Conservation (phyloP, 805 yeast species). For the Teunomyces tritomae region DNA sequence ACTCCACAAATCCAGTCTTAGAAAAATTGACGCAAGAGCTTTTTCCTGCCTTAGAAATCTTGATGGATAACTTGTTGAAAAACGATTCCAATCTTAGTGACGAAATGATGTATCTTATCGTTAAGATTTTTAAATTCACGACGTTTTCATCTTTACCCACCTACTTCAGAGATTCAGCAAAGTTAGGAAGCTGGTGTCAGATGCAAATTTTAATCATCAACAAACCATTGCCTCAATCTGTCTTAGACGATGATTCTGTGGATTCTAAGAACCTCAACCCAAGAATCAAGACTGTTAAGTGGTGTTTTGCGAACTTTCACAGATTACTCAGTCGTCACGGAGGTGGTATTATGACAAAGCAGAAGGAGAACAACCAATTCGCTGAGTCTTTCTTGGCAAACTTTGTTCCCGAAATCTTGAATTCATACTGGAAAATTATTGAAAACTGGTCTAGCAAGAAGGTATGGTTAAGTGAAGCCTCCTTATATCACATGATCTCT, state of each 20-base stretch:
- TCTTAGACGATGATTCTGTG: constrained; percentile 27
- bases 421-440: constrained; percentile 42
- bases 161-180: constrained; percentile 33
- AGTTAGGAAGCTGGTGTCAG: constrained; percentile 43
- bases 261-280: constrained; percentile 40
- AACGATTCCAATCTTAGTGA: constrained; percentile 19
- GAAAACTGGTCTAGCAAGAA: constrained; percentile 39
- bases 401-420: constrained; percentile 43
- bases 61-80: constrained; percentile 27
- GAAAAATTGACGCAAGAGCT: constrained; percentile 34
- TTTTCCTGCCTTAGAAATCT: constrained; percentile 36
- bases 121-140: constrained; percentile 41
- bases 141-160: constrained; percentile 38
- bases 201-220: constrained; percentile 36
- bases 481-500: constrained; percentile 42
- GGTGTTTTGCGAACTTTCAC: constrained; percentile 45
- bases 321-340: constrained; percentile 43
- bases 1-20: constrained; percentile 34
- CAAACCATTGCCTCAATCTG: constrained; percentile 36
- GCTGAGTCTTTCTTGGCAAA: constrained; percentile 30
- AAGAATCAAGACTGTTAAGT: constrained; percentile 40
- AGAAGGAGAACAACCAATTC: constrained; percentile 25
- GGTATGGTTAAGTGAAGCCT: constrained; percentile 40
- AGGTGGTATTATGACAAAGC: constrained; percentile 38
- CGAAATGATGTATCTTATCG: constrained; percentile 38